A percentile compares a stretch with the other conserved stretches of the same genome.
phyloP scores from a whole-genome alignment of 148 eudicot species.

The Persicaria tinctoria region DNA sequence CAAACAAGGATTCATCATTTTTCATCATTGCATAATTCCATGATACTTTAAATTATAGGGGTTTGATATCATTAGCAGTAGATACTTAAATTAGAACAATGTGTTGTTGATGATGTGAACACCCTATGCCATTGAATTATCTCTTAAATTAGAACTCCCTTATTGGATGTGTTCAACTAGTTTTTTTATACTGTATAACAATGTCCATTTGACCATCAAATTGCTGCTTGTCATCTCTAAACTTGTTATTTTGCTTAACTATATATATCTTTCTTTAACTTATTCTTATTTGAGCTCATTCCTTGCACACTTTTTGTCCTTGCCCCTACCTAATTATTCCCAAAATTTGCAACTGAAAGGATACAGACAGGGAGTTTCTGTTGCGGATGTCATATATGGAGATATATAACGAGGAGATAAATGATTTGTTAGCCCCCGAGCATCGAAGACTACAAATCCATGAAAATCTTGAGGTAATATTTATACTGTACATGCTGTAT shows the following conservation, averaged over 20 bases:
- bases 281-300: background rate
- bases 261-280: background rate
- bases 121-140: too few relatives aligned
- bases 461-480: slow-evolving; percentile 77
- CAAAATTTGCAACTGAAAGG: slow-evolving; percentile 40
- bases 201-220: background rate
- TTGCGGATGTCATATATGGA: slow-evolving; percentile 96
- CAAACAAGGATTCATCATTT: too few relatives aligned
- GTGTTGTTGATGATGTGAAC: too few relatives aligned
- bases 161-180: background rate
- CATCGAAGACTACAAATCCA: slow-evolving; percentile 86
- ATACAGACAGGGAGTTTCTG: slow-evolving; percentile 74
- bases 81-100: too few relatives aligned
- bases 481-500: background rate
- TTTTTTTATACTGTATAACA: background rate
- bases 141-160: background rate
- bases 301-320: background rate
- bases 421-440: slow-evolving; percentile 91
- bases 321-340: too few relatives aligned
- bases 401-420: slow-evolving; percentile 92
- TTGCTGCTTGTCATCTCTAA: background rate
- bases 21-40: too few relatives aligned
- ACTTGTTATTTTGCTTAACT: background rate
- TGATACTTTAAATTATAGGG: too few relatives aligned
- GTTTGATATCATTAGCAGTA: too few relatives aligned